phyloP scores from a whole-genome alignment of 331 rosid genomes.

The Pyrus hybrid region DNA sequence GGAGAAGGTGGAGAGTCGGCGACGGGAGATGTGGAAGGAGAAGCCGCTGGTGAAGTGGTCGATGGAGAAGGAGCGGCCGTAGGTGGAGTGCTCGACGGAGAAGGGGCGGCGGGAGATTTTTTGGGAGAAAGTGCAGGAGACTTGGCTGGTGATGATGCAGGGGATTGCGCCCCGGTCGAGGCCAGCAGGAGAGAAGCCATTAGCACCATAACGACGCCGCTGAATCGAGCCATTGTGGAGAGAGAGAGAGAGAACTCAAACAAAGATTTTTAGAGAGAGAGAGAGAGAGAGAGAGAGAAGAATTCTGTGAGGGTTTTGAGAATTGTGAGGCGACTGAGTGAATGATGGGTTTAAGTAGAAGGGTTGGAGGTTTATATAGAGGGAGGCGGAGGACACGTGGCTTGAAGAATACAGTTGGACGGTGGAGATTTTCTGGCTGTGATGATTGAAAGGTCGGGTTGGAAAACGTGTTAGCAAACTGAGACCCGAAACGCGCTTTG shows the following conservation, averaged over 20 bases:
- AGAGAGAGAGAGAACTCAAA: not conserved
- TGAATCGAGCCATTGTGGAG: not conserved
- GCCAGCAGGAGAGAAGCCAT: not conserved
- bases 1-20: not conserved
- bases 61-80: not conserved
- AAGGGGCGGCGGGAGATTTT: not conserved
- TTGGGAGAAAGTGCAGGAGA: not conserved
- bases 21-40: not conserved
- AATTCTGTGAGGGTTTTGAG: not conserved
- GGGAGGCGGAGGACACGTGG: not conserved
- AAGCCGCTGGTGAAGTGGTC: not conserved
- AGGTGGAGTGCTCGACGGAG: not conserved
- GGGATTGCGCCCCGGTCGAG: not conserved
- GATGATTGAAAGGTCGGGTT: not conserved
- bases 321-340: not conserved
- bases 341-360: not conserved
- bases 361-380: not conserved
- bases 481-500: not conserved
- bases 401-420: not conserved
- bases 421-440: not conserved
- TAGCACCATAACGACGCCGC: not conserved
- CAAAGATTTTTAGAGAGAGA: not conserved
- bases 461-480: not conserved
- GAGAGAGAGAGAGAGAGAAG: not conserved
- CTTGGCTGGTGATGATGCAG: not conserved